Evolutionary conservation across 768 basidiomycete genomes (phyloP).

Genomic region (Mycena venus): DNA sequence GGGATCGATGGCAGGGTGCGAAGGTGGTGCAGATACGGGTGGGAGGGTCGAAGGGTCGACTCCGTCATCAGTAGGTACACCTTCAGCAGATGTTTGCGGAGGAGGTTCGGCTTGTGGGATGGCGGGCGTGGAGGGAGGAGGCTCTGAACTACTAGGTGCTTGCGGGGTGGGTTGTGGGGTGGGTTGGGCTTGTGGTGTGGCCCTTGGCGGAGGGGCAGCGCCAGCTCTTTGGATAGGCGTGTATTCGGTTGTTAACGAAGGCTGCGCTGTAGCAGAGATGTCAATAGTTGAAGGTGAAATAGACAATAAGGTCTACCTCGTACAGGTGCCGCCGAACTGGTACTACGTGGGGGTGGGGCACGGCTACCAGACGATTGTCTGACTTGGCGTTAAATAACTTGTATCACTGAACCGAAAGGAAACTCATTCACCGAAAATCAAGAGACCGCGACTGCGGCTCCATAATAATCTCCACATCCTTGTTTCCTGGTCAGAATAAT

Average conservation of each 20-base stretch:
- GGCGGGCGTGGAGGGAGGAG: constrained; percentile 28
- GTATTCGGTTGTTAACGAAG: constrained; percentile 86
- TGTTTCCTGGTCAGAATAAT: constrained; percentile 13
- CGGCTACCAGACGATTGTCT: constrained; percentile 54
- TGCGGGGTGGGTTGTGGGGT: constrained; percentile 13
- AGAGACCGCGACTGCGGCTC: constrained; percentile 80
- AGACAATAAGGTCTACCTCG: constrained; percentile 39
- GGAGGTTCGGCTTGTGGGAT: constrained; percentile 19
- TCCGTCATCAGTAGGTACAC: constrained; percentile 58
- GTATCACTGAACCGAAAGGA: neutral
- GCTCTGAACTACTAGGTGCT: constrained; percentile 4
- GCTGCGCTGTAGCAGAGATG: constrained; percentile 51
- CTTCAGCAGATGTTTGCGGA: constrained; percentile 17
- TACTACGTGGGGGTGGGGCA: constrained; percentile 46
- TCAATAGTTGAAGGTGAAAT: neutral
- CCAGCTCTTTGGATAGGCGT: constrained; percentile 77
- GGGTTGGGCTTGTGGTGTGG: constrained; percentile 27
- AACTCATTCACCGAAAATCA: constrained; percentile 73
- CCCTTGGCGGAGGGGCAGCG: constrained; percentile 38
- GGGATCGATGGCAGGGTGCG: constrained; percentile 85
- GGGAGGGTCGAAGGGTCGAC: constrained; percentile 77
- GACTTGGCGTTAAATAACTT: constrained; percentile 12
- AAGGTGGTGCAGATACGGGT: constrained; percentile 77
- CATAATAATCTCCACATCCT: constrained; percentile 95
- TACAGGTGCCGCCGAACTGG: constrained; percentile 46